These are phyloP conservation scores for Xylariomycetidae sp. DNA, from an alignment of 2,329 filamentous ascomycete genomes.

Conservation along the genomic window DNA sequence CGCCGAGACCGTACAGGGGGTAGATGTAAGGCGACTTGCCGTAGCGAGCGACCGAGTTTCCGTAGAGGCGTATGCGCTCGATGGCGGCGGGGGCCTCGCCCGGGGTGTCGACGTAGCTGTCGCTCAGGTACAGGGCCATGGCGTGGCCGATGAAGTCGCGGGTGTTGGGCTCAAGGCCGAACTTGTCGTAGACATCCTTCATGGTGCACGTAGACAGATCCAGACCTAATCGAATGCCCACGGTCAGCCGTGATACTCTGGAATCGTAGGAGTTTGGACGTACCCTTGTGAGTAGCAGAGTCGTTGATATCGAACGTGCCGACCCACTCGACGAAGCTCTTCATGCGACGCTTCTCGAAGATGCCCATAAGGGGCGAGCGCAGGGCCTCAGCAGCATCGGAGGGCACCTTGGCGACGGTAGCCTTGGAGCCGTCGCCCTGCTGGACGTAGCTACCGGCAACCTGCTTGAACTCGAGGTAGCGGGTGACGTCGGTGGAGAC, in stretches of 20 bases:
- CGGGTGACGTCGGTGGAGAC: constrained; percentile 89
- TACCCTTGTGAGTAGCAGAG: constrained; percentile 83
- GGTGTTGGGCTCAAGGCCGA: constrained; percentile 81
- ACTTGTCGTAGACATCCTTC: constrained; percentile 99
- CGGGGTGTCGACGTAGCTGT: constrained; percentile 71
- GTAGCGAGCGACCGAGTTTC: constrained; percentile 94
- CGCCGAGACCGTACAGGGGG: constrained; percentile 92
- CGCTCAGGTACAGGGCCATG: constrained; percentile 92
- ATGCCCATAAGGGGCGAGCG: constrained; percentile 92
- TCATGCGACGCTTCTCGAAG: constrained; percentile 95
- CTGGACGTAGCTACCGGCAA: constrained; percentile 94
- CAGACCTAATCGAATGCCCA: constrained; percentile 54
- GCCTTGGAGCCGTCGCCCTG: constrained; percentile 77
- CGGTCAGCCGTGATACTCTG: background rate
- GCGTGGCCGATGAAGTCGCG: constrained; percentile 96
- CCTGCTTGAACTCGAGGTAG: constrained; percentile 90
- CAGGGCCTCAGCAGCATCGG: constrained; percentile 83
- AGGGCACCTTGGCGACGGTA: constrained; percentile 94
- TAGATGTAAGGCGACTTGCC: constrained; percentile 99
- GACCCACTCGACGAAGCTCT: constrained; percentile 95
- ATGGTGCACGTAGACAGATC: constrained; percentile 75
- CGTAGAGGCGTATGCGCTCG: constrained; percentile 89
- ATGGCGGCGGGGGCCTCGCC: constrained; percentile 80
- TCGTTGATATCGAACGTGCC: constrained; percentile 79
- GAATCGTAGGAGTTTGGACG: constrained; percentile 17